Conservation (phyloP, 106 monocot species). For the Dendrobium catenatum region DNA sequence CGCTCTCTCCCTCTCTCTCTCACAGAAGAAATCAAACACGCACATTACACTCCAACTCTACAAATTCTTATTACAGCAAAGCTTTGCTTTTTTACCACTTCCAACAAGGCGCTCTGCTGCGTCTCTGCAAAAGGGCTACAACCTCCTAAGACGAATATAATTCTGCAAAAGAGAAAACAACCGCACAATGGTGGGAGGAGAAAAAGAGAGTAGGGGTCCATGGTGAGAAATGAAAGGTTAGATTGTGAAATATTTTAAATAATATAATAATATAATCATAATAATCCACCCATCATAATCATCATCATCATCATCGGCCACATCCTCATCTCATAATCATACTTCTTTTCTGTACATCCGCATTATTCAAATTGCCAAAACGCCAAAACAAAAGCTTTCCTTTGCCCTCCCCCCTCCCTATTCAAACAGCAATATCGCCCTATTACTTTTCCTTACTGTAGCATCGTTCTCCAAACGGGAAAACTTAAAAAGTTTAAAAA, state of each 20-base stretch:
- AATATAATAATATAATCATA: not conserved
- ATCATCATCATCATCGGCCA: not conserved
- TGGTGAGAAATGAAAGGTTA: not conserved
- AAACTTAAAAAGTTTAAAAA: not conserved
- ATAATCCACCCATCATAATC: not conserved
- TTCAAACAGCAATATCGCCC: not conserved
- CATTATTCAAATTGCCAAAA: not conserved
- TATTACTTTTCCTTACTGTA: constrained; percentile 9
- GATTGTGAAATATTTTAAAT: not conserved
- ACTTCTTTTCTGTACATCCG: not conserved
- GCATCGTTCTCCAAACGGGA: constrained; percentile 12
- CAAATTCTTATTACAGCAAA: not conserved
- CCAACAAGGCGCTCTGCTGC: not conserved
- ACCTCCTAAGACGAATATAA: constrained; percentile 6
- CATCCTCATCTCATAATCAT: not conserved
- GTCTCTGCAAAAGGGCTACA: constrained; percentile 1
- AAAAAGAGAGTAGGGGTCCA: not conserved
- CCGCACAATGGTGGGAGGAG: not conserved
- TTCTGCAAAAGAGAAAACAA: constrained; percentile 5
- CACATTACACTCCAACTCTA: not conserved
- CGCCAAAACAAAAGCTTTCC: not conserved
- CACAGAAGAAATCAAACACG: not conserved
- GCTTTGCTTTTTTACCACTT: constrained; percentile 2
- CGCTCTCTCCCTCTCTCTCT: not conserved
- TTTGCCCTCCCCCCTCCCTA: not conserved